Conservation (phyloP, 2,329 filamentous ascomycete species). For the Fusarium gaditjirri region DNA sequence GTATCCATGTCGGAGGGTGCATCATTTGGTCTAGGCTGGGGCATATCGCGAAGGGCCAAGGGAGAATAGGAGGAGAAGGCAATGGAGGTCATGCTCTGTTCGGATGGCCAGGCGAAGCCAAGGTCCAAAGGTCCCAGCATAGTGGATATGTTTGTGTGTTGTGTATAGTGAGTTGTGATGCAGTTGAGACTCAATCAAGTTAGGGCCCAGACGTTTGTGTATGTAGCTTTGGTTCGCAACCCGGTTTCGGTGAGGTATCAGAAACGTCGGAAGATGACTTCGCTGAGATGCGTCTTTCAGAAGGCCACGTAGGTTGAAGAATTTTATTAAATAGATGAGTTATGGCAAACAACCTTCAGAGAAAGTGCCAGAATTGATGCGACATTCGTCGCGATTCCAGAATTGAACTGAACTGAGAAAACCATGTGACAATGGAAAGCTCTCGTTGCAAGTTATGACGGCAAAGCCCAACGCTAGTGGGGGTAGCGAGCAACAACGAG, state of each 20-base stretch:
- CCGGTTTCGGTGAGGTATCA: not conserved
- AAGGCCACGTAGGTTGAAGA: not conserved
- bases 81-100: constrained; percentile 39
- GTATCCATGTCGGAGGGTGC: constrained; percentile 51
- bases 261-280: constrained; percentile 44
- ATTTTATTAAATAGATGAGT: constrained; percentile 1
- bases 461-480: constrained; percentile 9
- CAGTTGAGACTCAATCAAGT: constrained; percentile 31
- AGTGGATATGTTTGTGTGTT: constrained; percentile 17
- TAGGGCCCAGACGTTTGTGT: constrained; percentile 50
- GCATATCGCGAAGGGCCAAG: constrained; percentile 54
- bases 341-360: not conserved
- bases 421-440: constrained; percentile 25
- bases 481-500: constrained; percentile 16
- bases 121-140: constrained; percentile 37
- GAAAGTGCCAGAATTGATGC: constrained; percentile 21
- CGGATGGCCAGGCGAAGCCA: constrained; percentile 26
- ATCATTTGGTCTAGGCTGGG: constrained; percentile 60
- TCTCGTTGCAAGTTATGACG: constrained; percentile 14
- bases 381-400: constrained; percentile 26
- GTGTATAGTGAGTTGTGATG: constrained; percentile 5
- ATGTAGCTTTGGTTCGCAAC: constrained; percentile 46
- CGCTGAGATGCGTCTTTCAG: constrained; percentile 42
- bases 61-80: constrained; percentile 47
- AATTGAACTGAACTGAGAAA: constrained; percentile 21